These are phyloP conservation scores for Tolypocladium sp. DNA, from an alignment of 2,329 filamentous ascomycete genomes.

Conservation along the genomic window DNA sequence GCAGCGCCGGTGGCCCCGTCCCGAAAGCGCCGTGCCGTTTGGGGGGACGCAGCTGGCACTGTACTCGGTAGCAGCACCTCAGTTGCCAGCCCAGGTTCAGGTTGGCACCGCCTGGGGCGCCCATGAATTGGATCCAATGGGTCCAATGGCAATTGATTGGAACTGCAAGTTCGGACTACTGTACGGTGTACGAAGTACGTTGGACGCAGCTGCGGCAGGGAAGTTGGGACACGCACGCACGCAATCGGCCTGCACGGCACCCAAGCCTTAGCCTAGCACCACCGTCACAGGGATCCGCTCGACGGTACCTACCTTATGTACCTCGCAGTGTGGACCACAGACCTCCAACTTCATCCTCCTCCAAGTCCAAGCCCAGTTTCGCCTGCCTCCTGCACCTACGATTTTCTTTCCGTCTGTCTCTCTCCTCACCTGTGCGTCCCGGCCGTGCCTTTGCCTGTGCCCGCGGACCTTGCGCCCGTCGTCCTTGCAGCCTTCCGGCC, in stretches of 20 bases:
- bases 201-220: neutral
- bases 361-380: neutral
- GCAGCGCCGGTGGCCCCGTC: neutral
- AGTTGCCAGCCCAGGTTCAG: neutral
- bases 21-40: neutral
- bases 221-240: neutral
- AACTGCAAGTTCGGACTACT: neutral
- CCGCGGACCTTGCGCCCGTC: neutral
- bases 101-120: neutral
- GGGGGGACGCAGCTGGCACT: neutral
- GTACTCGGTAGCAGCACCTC: neutral
- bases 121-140: neutral
- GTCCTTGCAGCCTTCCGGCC: neutral
- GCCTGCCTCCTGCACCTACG: neutral
- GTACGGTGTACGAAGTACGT: neutral
- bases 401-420: neutral
- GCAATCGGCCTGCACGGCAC: neutral
- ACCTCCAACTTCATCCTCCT: neutral
- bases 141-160: neutral
- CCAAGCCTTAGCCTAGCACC: neutral
- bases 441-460: neutral
- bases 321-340: neutral
- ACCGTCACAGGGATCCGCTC: neutral
- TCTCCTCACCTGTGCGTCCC: neutral
- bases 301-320: neutral